Evolutionary conservation across 768 basidiomycete species (phyloP).

Genomic region (Leucocoprinus sp.): DNA sequence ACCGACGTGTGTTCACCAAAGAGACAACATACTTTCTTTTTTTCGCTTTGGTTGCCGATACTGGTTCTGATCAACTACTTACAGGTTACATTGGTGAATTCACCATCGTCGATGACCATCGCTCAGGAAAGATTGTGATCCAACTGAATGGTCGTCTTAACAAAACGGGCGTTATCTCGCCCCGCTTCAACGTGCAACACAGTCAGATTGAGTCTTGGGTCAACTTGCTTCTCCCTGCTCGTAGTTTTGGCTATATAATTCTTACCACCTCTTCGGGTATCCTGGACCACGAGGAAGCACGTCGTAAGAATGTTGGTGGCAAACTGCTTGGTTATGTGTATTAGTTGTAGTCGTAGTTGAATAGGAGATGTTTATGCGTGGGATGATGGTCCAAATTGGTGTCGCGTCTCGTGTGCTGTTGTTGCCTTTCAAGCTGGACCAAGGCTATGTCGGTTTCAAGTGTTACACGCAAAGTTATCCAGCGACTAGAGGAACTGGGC

Average conservation of each 20-base stretch:
- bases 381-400: too few species aligned
- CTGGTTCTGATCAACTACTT: slow-evolving; percentile 5
- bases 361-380: too few species aligned
- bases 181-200: slow-evolving; percentile 94
- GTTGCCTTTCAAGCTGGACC: too few species aligned
- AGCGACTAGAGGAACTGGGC: slow-evolving; percentile 37
- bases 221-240: slow-evolving; percentile 90
- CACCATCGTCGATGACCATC: slow-evolving; percentile 98
- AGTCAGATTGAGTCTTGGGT: slow-evolving; percentile 94
- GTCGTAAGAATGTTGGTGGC: slow-evolving; percentile 96
- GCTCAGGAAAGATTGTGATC: slow-evolving; percentile 95
- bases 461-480: slow-evolving; percentile 42
- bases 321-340: slow-evolving; percentile 92
- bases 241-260: slow-evolving; percentile 96
- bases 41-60: slow-evolving; percentile 7
- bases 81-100: slow-evolving; percentile 97
- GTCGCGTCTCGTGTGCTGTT: too few species aligned
- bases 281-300: slow-evolving; percentile 97
- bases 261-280: slow-evolving; percentile 97
- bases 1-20: slow-evolving; percentile 47
- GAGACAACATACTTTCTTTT: slow-evolving; percentile 33
- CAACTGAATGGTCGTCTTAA: slow-evolving; percentile 98
- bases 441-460: too few species aligned
- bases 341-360: slow-evolving; percentile 28
- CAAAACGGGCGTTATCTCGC: slow-evolving; percentile 99